Base-by-base conservation (phyloP, 2,329 filamentous ascomycete genomes). In the Hansfordia pulvinata region DNA sequence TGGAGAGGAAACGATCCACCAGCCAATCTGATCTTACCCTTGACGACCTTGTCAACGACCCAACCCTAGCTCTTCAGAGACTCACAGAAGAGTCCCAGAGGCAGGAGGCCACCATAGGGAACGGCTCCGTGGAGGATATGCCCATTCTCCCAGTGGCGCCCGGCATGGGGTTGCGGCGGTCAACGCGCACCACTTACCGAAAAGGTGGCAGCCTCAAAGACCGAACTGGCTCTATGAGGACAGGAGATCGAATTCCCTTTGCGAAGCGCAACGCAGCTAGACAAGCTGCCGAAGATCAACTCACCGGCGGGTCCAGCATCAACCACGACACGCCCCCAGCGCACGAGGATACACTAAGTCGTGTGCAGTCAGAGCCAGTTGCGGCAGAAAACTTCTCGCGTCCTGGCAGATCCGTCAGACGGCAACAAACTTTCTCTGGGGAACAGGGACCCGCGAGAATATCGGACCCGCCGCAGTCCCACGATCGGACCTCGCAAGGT, bases 141-240 rank as follows among this genome's bases (percentile, higher is more conserved):
- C 85, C 86, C 6, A 93, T 96, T 35, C 58, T 96, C 21, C 81
- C 85, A 2, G 69, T 78, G 30, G 74, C 78, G 12, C 74, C 75
- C 2, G 83, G 83, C 4, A 74, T 78, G 50, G 82, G 83, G 17
- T 58, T 98, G 25, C 78, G 90, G 40, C 72, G 90, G 34, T 94
- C 90, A 9, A 98, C 85, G 12, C 71, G 83, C 29, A 98, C 90
- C 5, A 88, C 82, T 15, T 96, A 96, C 50, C 66, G 86, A 41
- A 83, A 74, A 41, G 65, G 82, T 31, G 86, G 86, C 18, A 94
- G 86, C 55, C 52, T 93, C 35, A 88, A 81, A 22, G 94, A 96
- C 50, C 65, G 86, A 40, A 60, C 81, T 30, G 84, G 84, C 20
- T 93, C 84, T 53, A 53, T 93, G 34, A 76, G 80, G 26, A 82